Evolutionary conservation across 148 eudicot species (phyloP).

Genomic region (Camellia japonica): DNA sequence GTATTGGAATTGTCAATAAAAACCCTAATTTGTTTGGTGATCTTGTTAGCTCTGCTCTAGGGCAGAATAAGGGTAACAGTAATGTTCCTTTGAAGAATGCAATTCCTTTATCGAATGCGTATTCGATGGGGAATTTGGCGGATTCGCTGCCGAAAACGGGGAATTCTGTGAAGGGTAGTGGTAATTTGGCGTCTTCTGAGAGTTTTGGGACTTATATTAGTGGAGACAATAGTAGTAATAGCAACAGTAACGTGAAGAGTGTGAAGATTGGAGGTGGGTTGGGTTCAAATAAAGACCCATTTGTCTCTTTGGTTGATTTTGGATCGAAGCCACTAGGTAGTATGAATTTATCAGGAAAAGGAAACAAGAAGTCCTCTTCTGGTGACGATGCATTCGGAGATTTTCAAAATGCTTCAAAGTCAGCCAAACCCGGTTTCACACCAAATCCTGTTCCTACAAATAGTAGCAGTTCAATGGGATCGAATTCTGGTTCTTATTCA

Average conservation of each 20-base stretch:
- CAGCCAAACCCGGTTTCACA: slow-evolving; percentile 28
- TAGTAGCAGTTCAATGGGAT: slow-evolving; percentile 24
- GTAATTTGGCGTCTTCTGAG: slow-evolving; percentile 32
- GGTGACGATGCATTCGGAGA: slow-evolving; percentile 55
- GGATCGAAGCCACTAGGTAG: slow-evolving; percentile 48
- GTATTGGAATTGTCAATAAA: slow-evolving; percentile 62
- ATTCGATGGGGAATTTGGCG: slow-evolving; percentile 61
- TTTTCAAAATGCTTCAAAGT: slow-evolving; percentile 60
- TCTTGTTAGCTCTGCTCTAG: slow-evolving; percentile 62
- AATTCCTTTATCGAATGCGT: slow-evolving; percentile 24
- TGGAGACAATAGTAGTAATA: slow-evolving; percentile 13
- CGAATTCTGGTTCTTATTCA: slow-evolving; percentile 28
- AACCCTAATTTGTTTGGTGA: slow-evolving; percentile 80
- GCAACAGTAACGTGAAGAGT: slow-evolving; percentile 23
- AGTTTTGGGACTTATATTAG: slow-evolving; percentile 28
- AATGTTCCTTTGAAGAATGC: slow-evolving; percentile 71
- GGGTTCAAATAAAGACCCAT: slow-evolving; percentile 64
- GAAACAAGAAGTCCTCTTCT: slow-evolving; percentile 20
- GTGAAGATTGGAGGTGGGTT: slow-evolving; percentile 38
- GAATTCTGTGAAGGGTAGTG: slow-evolving; percentile 22
- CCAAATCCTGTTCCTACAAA: slow-evolving; percentile 29
- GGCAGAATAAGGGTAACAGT: slow-evolving; percentile 39
- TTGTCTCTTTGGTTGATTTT: slow-evolving; percentile 68
- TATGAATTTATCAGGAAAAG: slow-evolving; percentile 39
- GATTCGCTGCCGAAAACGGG: slow-evolving; percentile 74